Conservation (phyloP, 108 stramenopile species). For the Nannochloropsis gaditana region DNA sequence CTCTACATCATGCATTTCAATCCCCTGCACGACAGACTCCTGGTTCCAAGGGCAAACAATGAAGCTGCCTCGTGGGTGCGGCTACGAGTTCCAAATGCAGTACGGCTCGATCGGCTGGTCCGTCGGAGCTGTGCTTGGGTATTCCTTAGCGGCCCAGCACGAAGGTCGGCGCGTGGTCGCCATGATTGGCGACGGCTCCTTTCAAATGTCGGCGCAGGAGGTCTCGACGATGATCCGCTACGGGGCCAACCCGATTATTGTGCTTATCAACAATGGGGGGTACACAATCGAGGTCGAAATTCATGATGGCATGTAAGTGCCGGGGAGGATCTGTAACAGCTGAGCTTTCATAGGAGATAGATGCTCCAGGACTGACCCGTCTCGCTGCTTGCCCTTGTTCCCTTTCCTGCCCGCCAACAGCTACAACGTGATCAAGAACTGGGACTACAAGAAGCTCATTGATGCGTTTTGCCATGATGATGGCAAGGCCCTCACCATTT, state of each 20-base stretch:
- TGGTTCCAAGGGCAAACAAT: constrained; percentile 25
- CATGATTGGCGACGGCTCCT: constrained; percentile 31
- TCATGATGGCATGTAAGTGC: constrained; percentile 22
- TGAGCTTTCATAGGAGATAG: too few species aligned
- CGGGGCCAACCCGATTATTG: constrained; percentile 20
- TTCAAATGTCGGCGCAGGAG: constrained; percentile 28
- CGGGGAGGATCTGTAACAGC: neutral
- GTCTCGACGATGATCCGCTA: constrained; percentile 32
- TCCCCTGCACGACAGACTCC: neutral
- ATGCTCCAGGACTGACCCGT: too few species aligned
- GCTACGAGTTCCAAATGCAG: constrained; percentile 33
- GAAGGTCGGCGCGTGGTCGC: constrained; percentile 4
- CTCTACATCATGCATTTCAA: too few species aligned
- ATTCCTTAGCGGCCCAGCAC: neutral
- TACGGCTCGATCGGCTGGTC: constrained; percentile 35
- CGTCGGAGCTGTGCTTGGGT: constrained; percentile 27
- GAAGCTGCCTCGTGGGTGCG: constrained; percentile 18
- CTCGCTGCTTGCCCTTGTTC: too few species aligned
- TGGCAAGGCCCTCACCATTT: constrained; percentile 21
- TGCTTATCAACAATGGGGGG: constrained; percentile 25
- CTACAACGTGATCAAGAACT: constrained; percentile 32
- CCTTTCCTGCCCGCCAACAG: neutral
- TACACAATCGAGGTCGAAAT: constrained; percentile 35
- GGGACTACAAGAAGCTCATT: constrained; percentile 28
- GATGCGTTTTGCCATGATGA: constrained; percentile 3